Conservation (phyloP, 2,329 filamentous ascomycete genomes). For the Diaporthe capsici region DNA sequence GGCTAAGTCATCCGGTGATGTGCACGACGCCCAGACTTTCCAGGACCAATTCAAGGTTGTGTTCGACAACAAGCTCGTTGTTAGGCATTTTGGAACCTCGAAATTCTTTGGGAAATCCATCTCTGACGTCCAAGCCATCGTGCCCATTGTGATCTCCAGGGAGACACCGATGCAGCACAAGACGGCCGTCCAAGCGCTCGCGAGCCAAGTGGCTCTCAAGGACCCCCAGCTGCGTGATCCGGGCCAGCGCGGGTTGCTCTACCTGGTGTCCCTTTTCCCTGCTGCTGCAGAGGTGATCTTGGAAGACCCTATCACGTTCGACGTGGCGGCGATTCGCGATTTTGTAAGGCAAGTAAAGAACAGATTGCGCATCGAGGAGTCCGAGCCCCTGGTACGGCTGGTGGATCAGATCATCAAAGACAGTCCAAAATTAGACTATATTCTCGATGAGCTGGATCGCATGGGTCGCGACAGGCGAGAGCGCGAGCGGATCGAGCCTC, state of each 20-base stretch:
- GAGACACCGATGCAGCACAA: background rate
- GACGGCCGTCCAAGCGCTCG: background rate
- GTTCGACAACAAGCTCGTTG: background rate
- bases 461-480: slow-evolving; percentile 1
- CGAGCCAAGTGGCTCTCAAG: background rate
- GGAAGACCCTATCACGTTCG: background rate
- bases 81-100: slow-evolving; percentile 13
- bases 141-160: background rate
- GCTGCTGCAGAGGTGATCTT: slow-evolving; percentile 19
- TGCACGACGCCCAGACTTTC: background rate
- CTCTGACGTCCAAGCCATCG: slow-evolving; percentile 26
- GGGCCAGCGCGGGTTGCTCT: slow-evolving; percentile 21
- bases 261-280: slow-evolving; percentile 36
- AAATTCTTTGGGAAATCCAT: slow-evolving; percentile 26
- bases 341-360: background rate
- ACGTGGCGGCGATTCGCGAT: background rate
- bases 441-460: slow-evolving; percentile 16
- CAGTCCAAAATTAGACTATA: slow-evolving; percentile 29
- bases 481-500: background rate
- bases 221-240: background rate
- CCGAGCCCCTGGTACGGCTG: background rate
- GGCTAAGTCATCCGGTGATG: background rate
- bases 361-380: slow-evolving; percentile 10
- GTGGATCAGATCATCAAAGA: background rate
- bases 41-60: background rate